Evolutionary conservation across 2,329 filamentous ascomycete genomes (phyloP), one percentile per base, ranked within the genome.

Genomic region (Diaporthe vaccinii): DNA sequence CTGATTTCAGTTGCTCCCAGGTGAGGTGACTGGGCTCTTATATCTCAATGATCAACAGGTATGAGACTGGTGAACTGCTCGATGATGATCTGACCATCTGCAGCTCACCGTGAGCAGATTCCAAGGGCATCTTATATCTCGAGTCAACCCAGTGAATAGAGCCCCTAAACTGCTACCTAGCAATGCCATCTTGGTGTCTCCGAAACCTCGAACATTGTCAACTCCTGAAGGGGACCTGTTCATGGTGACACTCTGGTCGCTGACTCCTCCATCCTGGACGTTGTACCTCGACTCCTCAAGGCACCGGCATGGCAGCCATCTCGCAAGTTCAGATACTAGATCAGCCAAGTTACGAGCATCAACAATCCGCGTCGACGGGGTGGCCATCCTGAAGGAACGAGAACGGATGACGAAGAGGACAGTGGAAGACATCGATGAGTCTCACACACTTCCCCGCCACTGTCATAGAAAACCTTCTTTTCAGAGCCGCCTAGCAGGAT

Each of bases 381-480:
- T 76, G 65, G 59, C 7, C 75, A 72, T 76, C 75, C 75, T 76
- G 73, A 44, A 76, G 75, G 75, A 75, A 72, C 46, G 15, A 9
- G 22, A 44, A 53, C 62, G 41, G 55, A 61, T 44, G 55, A 53
- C 57, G 41, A 55, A 44, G 39, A 31, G 31, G 51, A 36, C 25
- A 20, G 44, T 75, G 36, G 51, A 72, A 55, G n/a, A 65, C 41
- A 7, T 68, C 46, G n/a, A n/a, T 3, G 31, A 68, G 65, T 68
- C 65, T 68, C 46, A 68, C 46, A 34, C 31, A 25, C 31, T 68
- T 53, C 22, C 65, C 41, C 46, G 28, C 14, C 49, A 70, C 55
- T 70, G 57, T 34, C 49, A 44, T 10, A 34, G 10, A 39, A 39
- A 55, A 28, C 36, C 34, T 62, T 62, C 53, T 49, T 58, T 69